Conservation (phyloP, 2,329 filamentous ascomycete genomes). For the Colletotrichum sp. region DNA sequence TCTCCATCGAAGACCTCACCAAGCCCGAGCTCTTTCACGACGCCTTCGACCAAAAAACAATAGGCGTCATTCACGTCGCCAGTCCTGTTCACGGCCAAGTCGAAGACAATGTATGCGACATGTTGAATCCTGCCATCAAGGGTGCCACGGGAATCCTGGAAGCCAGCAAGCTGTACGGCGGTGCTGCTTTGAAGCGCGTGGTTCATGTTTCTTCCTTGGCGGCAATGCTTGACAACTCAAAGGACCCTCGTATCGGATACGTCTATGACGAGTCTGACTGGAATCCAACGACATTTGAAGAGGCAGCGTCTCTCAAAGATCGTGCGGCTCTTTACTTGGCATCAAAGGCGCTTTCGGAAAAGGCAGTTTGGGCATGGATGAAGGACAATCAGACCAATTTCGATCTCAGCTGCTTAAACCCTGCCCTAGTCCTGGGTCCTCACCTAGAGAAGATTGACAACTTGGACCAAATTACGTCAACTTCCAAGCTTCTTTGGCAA, state of each 20-base stretch:
- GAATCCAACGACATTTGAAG: not conserved
- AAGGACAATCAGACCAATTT: conserved; percentile 34
- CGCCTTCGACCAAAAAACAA: not conserved
- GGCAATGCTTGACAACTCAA: conserved; percentile 11
- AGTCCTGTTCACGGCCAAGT: not conserved
- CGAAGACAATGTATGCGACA: not conserved
- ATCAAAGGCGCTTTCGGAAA: not conserved
- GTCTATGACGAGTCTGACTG: not conserved
- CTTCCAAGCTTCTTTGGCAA: conserved; percentile 36
- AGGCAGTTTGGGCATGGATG: conserved; percentile 27
- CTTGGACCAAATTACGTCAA: conserved; percentile 29
- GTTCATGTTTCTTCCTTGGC: conserved; percentile 46
- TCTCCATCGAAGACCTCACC: conserved; percentile 25
- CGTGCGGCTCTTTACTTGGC: not conserved
- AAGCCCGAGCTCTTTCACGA: conserved; percentile 41
- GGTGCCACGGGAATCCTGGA: conserved; percentile 42
- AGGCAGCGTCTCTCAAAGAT: not conserved
- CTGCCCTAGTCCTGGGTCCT: conserved; percentile 32
- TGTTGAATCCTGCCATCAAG: conserved; percentile 31
- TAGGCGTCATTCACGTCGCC: not conserved
- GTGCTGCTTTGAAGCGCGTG: conserved; percentile 37
- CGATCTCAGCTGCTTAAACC: conserved; percentile 31
- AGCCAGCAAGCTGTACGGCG: conserved; percentile 23
- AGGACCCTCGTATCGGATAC: not conserved
- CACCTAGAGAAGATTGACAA: conserved; percentile 33